These are phyloP conservation scores for Metschnikowia hibisci DNA, from an alignment of 805 yeast species.

Conservation along the genomic window DNA sequence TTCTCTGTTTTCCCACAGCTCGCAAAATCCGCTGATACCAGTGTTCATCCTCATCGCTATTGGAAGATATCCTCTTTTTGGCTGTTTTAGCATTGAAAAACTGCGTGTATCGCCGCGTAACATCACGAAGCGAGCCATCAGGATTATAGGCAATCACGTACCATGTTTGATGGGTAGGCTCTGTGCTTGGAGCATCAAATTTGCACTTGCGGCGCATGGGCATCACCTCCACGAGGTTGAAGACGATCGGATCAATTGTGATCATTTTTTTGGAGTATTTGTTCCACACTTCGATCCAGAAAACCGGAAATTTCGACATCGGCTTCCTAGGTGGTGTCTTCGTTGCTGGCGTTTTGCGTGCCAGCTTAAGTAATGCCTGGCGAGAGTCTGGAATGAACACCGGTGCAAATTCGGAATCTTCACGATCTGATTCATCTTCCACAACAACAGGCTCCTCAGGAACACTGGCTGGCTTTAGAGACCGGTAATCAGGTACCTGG, in stretches of 20 bases:
- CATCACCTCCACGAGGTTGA: conserved; percentile 59
- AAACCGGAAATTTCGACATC: conserved; percentile 55
- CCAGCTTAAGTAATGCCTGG: conserved; percentile 10
- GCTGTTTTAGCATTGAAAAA: conserved; percentile 70
- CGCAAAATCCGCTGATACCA: conserved; percentile 59
- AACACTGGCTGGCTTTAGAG: conserved; percentile 12
- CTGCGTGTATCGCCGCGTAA: conserved; percentile 77
- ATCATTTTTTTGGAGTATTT: conserved; percentile 67
- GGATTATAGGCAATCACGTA: conserved; percentile 79
- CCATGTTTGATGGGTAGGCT: conserved; percentile 53
- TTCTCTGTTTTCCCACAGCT: conserved; percentile 25
- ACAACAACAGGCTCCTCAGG: conserved; percentile 5
- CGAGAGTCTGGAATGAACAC: conserved; percentile 19
- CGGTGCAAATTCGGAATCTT: conserved; percentile 16
- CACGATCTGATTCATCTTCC: neutral
- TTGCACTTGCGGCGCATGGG: conserved; percentile 48
- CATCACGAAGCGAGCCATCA: conserved; percentile 65
- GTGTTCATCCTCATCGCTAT: conserved; percentile 47
- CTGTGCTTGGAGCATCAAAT: conserved; percentile 70
- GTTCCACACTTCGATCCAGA: conserved; percentile 96
- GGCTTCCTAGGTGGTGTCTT: conserved; percentile 1
- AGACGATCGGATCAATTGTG: conserved; percentile 77
- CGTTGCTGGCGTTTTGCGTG: conserved; percentile 1
- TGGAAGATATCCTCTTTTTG: conserved; percentile 60
- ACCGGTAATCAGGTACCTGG: conserved; percentile 77